Conservation (phyloP, 176 grass and related monocot species). For the Oryza coarctata region DNA sequence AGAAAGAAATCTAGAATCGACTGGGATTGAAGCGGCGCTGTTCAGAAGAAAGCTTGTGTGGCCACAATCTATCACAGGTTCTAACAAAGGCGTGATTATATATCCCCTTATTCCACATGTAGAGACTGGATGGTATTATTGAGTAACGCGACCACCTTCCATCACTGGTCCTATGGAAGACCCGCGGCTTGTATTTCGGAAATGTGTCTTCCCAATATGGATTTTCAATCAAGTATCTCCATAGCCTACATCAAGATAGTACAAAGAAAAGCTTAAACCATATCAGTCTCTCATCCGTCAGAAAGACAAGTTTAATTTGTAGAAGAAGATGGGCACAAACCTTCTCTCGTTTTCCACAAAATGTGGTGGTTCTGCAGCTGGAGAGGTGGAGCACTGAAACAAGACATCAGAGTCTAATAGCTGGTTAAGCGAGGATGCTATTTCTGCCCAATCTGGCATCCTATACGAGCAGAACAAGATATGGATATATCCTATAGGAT, state of each 20-base stretch:
- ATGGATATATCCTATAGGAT: background rate
- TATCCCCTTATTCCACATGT: background rate
- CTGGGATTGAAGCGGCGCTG: background rate
- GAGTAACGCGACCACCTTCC: slow-evolving; percentile 61
- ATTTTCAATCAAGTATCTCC: slow-evolving; percentile 70
- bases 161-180: slow-evolving; percentile 54
- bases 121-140: slow-evolving; percentile 10
- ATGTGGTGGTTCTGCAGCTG: slow-evolving; percentile 77
- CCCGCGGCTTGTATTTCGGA: slow-evolving; percentile 43
- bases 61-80: background rate
- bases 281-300: background rate
- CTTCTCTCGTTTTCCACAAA: slow-evolving; percentile 95
- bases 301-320: background rate
- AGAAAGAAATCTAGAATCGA: background rate
- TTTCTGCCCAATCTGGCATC: slow-evolving; percentile 57
- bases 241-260: slow-evolving; percentile 56
- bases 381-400: slow-evolving; percentile 75
- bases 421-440: slow-evolving; percentile 44
- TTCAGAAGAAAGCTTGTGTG: background rate
- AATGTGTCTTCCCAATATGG: slow-evolving; percentile 84
- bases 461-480: slow-evolving; percentile 45
- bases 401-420: slow-evolving; percentile 77
- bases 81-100: background rate
- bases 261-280: slow-evolving; percentile 13
- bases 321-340: slow-evolving; percentile 22